Base-by-base conservation (phyloP, 257 asterid genomes). In the Penstemon eatonii region DNA sequence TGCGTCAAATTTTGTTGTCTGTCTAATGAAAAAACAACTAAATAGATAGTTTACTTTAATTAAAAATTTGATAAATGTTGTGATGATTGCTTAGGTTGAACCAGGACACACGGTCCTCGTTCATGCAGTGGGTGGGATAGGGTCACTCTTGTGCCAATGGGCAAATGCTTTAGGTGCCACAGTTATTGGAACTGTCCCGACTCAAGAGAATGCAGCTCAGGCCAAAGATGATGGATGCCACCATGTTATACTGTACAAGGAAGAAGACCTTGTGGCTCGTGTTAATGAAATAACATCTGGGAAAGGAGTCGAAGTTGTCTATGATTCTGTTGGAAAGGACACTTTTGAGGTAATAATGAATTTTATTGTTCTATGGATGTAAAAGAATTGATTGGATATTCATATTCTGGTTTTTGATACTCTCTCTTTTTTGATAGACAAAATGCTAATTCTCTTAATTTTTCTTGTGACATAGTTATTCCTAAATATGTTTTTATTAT, bases 91-190 rank as follows among this genome's bases (percentile, higher is more conserved):
- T 54, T 79, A 91, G 97, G 99, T 94, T 78, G 91, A 89, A 77
- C 69, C 67, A 46, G 97, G 99, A 52, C 96, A 94, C 70, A 87
- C 91, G 0, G 83, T 89, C 71, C 97, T 91, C 61, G 54, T 94
- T 67, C 99, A 91, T 75, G 99, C 99, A 66, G 96, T 97, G 6
- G 96, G 97, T 73, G 99, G 99, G 41, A 91, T 87, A 43, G 99
- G 99, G 54, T 94, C 99, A 58, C 72, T 94, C 46, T 58, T 94
- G 77, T 94, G 97, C 83, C 99, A 94, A 75, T 94, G 99, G 99
- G 96, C 96, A 49, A 91, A 76, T 56, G 89, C 96, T 10, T 89
- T 86, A 54, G 97, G 99, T 61, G 99, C 97, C 56, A 91, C 92
- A 0, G 96, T 94, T 45, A 91, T 94, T 5, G 99, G 99, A 64